Percentiles rank a stretch among this genome's conserved stretches.
phyloP scores from a whole-genome alignment of 768 basidiomycete genomes.

The Hericium rajendrae region DNA sequence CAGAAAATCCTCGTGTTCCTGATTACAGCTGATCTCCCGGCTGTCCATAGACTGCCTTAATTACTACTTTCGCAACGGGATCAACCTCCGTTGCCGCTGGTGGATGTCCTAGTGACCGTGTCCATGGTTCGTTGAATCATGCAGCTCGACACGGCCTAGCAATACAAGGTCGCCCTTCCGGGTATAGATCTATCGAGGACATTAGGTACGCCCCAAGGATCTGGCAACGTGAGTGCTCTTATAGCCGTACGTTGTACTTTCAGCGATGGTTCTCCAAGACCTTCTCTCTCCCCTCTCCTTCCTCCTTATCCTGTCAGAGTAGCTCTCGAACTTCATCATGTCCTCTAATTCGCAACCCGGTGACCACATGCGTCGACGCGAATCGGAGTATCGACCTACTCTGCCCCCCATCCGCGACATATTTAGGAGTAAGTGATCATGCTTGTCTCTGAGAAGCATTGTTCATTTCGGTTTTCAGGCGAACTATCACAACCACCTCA shows the following conservation, averaged over 20 bases:
- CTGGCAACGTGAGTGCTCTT: too few relatives aligned
- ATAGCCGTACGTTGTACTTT: too few relatives aligned
- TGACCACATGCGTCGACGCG: constrained; percentile 6
- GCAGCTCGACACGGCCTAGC: background rate
- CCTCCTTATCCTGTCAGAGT: background rate
- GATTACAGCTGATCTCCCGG: too few relatives aligned
- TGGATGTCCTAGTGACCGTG: constrained; percentile 13
- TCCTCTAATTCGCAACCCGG: background rate
- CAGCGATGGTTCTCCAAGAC: background rate
- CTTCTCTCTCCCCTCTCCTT: background rate
- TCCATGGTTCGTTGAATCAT: constrained; percentile 5
- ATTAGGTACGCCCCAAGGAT: too few relatives aligned
- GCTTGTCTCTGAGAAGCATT: background rate
- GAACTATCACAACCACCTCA: constrained; percentile 12
- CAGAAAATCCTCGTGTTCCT: too few relatives aligned
- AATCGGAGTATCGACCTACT: constrained; percentile 13
- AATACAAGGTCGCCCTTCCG: background rate
- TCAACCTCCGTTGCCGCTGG: constrained; percentile 3
- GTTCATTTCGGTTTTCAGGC: background rate
- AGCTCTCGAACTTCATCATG: background rate
- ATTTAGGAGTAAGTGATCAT: constrained; percentile 9
- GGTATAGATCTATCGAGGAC: background rate
- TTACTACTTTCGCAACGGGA: constrained; percentile 1
- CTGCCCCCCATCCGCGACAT: constrained; percentile 15
- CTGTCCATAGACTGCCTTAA: background rate